Conservation (phyloP, 1,284 basidiomycete species). For the Sanghuangporus weigelae region DNA sequence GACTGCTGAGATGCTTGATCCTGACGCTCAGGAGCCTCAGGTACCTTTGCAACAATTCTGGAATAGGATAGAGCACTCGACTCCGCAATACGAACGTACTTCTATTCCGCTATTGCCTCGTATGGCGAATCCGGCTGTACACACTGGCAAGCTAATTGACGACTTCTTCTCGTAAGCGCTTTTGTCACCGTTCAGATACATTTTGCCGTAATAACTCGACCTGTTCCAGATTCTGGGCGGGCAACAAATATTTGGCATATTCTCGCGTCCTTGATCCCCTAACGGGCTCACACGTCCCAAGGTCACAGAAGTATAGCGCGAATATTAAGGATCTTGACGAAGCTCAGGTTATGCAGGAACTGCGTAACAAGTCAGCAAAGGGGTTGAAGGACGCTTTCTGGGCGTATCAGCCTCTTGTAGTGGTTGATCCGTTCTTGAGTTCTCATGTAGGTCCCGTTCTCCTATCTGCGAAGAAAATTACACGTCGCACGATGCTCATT, state of each 20-base stretch:
- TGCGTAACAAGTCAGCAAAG: not conserved
- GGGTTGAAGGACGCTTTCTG: not conserved
- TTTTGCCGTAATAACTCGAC: not conserved
- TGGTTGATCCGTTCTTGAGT: constrained; percentile 18
- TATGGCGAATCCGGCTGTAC: not conserved
- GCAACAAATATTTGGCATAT: not conserved
- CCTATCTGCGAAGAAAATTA: not conserved
- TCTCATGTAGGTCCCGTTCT: constrained; percentile 14
- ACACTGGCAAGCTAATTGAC: not conserved
- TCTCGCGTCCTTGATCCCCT: not conserved
- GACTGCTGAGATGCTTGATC: not conserved
- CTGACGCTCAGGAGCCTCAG: not conserved
- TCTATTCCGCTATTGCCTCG: not conserved
- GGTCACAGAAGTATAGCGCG: not conserved
- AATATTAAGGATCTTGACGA: not conserved
- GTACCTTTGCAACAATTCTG: not conserved
- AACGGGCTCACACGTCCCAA: not conserved
- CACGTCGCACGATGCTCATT: not conserved
- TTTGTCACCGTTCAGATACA: not conserved
- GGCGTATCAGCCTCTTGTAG: constrained; percentile 15
- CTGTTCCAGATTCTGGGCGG: not conserved
- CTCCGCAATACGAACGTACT: not conserved
- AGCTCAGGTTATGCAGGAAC: not conserved
- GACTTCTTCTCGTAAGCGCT: not conserved
- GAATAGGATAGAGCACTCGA: not conserved